Base-by-base conservation (phyloP, 345 rosid genomes). In the Physaria fendleri region DNA sequence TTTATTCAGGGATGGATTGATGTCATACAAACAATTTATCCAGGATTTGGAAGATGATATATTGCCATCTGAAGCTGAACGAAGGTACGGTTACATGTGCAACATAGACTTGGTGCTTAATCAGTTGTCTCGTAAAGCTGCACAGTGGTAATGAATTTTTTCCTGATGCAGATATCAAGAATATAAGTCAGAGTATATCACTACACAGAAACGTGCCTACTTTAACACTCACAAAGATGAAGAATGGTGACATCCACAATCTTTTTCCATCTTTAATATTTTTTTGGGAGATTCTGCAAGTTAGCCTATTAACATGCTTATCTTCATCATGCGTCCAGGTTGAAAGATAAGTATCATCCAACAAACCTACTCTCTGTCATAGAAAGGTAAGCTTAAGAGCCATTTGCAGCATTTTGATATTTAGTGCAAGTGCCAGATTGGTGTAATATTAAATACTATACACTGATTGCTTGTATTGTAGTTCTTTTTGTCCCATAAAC, bases 41-140 rank as follows among this genome's bases (percentile, higher is more conserved):
- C 97, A 85, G 79, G 96, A 87, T 82, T 87, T 93, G 76, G 99
- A 93, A 82, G 99, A 93, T 79, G 97, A 93, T 74, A 76, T 90
- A 62, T 64, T 90, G 54, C 99, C 99, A 20, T 66, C 96, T 30
- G 99, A 93, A 82, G 99, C 97, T 66, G 99, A 93, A 59, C 87
- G 82, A 79, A 90, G 99, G 99, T 89, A 66, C 24, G 2, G 39
- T 27, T 51, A 20, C 51, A 64, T 15, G 4, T 16, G 41, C 27
- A 59, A 28, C 17, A 43, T 52, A 20, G 34, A 59, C 16, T 27
- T 32, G n/a, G 11, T 56, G 39, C 23, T 45, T 32, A 37, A 8
- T 56, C 27, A 7, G 35, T 40, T 70, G 10, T 61, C 56, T 53
- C 4, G 23, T 41, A 11, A 16, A 32, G 53, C 16, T 15, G 42